Conservation (phyloP, 305 asterid genomes). For the Petunia hybrid region DNA sequence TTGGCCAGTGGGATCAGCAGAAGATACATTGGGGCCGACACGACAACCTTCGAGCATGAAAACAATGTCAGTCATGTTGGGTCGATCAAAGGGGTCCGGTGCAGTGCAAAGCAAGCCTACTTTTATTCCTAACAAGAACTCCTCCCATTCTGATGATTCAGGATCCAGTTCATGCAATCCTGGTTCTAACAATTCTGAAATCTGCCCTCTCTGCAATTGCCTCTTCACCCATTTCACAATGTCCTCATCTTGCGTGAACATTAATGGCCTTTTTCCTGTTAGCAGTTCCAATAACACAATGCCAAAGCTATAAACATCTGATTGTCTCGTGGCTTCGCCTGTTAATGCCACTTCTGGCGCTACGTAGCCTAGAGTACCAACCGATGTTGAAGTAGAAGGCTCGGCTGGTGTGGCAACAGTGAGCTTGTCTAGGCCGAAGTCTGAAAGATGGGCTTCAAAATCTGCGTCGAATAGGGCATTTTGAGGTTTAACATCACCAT, state of each 20-base stretch:
- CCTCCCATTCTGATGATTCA: conserved; percentile 85
- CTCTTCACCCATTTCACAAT: conserved; percentile 88
- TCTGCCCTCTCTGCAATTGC: conserved; percentile 73
- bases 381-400: conserved; percentile 59
- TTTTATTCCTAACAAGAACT: conserved; percentile 71
- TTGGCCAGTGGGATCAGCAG: conserved; percentile 65
- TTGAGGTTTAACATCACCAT: conserved; percentile 74
- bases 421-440: conserved; percentile 67
- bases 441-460: conserved; percentile 75
- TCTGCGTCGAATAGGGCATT: conserved; percentile 73
- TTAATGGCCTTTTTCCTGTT: conserved; percentile 71
- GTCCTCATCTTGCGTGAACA: conserved; percentile 75
- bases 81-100: conserved; percentile 66
- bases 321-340: conserved; percentile 51
- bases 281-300: conserved; percentile 67
- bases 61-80: conserved; percentile 68
- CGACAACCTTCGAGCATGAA: conserved; percentile 87
- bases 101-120: conserved; percentile 79
- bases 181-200: conserved; percentile 70
- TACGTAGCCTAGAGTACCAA: conserved; percentile 56
- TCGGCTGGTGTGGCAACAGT: conserved; percentile 45
- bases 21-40: conserved; percentile 65
- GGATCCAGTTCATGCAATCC: conserved; percentile 81
- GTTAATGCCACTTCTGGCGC: conserved; percentile 62
- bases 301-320: conserved; percentile 77